Evolutionary conservation across 225 moss, liverwort and hornwort species (phyloP), one percentile per base, ranked within the genome.

Genomic region (Physcomitrellopsis africana): DNA sequence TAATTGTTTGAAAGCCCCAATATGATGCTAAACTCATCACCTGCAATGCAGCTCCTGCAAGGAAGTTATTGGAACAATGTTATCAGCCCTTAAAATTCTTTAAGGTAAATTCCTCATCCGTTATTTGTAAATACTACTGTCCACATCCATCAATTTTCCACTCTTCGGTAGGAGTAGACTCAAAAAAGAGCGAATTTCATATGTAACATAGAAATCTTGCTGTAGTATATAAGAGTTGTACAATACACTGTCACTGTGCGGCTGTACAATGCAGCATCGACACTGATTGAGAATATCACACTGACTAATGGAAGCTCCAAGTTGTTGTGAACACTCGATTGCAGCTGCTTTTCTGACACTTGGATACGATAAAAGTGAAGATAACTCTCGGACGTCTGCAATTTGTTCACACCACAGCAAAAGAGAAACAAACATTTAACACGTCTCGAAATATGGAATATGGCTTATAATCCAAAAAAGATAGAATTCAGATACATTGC

Each of bases 331-430:
- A 89, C 86, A 45, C 87, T 87, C 41, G 91, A 78, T 56, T 78
- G 91, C 51, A 93, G 80, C 77, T 86, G 88, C 77, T 91, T 91
- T 51, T 87, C 93, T 65, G 91, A 82, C 27, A 76, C 23, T 29
- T 58, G 77, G 77, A 93, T 82, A 49, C 67, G 82, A 74, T 93
- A 93, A 72, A 93, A 89, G 56, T 93, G 93, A 75, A 93, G 81
- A 75, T 87, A 74, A 67, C 89, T 87, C 63, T 86, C 89, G 54
- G 91, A 87, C 37, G 93, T 93, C 93, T 93, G 83, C 83, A 76
- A 45, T 10, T 49, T 51, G 22, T 43, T 51, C 41, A 68, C 59
- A 72, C 70, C 57, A 69, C 46, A 74, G n/a, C 63, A 55, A 23
- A 55, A 42, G 54, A 55, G 46, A 24, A 51, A 43, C 42, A 43